Percentiles rank a stretch among this genome's conserved stretches.
Conservation (phyloP, 306 rosid genomes). For the Prunus mira region DNA sequence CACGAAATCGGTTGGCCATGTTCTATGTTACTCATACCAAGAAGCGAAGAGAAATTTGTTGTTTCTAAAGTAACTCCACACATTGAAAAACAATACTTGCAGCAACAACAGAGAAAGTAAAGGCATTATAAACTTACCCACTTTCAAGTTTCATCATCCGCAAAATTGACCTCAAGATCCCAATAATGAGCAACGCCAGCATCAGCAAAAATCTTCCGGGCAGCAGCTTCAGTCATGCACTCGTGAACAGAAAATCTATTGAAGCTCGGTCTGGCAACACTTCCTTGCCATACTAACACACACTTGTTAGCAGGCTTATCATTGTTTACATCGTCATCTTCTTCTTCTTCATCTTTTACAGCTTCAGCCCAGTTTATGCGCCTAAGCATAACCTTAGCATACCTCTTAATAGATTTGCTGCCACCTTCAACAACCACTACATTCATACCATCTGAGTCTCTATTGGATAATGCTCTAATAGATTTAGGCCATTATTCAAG, state of each 20-base stretch:
- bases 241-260: conserved; percentile 73
- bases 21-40: not conserved
- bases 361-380: conserved; percentile 81
- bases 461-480: too few species aligned
- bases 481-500: too few species aligned
- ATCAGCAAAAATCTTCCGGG: conserved; percentile 71
- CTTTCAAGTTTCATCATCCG: conserved; percentile 36
- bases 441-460: conserved; percentile 51
- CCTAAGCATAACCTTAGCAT: conserved; percentile 84
- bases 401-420: conserved; percentile 87
- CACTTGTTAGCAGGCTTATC: conserved; percentile 76
- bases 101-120: not conserved
- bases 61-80: too few species aligned
- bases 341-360: conserved; percentile 61
- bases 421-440: conserved; percentile 93
- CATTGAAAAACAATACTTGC: not conserved
- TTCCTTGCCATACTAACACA: conserved; percentile 91
- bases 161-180: conserved; percentile 74
- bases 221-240: conserved; percentile 93
- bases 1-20: not conserved
- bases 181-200: conserved; percentile 93
- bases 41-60: not conserved
- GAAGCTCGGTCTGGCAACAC: conserved; percentile 80
- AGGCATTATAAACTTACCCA: not conserved
- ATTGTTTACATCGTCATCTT: conserved; percentile 55